Evolutionary conservation across 2,329 filamentous ascomycete genomes (phyloP).

Genomic region (Neofusicoccum umdonicola): DNA sequence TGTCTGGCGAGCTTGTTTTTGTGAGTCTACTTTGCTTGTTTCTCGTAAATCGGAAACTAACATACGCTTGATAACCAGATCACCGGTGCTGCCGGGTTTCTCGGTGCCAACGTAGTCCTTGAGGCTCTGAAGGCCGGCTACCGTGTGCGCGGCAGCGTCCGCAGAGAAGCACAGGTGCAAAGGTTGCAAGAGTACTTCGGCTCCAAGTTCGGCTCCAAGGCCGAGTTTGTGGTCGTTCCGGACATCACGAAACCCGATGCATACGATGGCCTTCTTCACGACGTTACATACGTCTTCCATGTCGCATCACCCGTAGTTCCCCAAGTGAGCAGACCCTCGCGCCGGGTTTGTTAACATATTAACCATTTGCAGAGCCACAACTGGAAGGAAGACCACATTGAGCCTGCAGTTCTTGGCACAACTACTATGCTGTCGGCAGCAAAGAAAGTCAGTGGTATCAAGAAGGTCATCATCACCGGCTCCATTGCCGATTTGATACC

Average conservation of each 20-base stretch:
- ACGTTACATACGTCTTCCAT: constrained; percentile 29
- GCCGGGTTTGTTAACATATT: background rate
- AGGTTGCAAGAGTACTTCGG: constrained; percentile 18
- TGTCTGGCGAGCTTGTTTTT: constrained; percentile 12
- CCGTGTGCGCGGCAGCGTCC: constrained; percentile 15
- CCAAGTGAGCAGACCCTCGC: background rate
- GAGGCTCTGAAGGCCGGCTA: constrained; percentile 17
- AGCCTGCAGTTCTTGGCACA: constrained; percentile 30
- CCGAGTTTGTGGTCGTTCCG: constrained; percentile 22
- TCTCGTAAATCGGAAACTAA: background rate
- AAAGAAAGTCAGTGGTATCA: constrained; percentile 23
- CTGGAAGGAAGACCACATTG: constrained; percentile 23
- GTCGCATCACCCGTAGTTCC: constrained; percentile 30
- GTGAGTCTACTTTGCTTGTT: background rate
- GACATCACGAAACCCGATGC: constrained; percentile 21
- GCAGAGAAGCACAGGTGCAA: constrained; percentile 20
- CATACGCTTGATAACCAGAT: background rate
- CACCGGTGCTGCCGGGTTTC: constrained; percentile 16
- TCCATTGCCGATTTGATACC: constrained; percentile 24
- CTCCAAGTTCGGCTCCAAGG: constrained; percentile 8
- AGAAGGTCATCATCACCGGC: constrained; percentile 28
- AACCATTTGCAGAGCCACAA: constrained; percentile 11
- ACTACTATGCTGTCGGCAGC: constrained; percentile 26
- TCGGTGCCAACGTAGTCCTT: constrained; percentile 14
- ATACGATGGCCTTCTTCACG: constrained; percentile 22